phyloP scores from a whole-genome alignment of 192 early-diverging fungal species.

The Gryganskiella cystojenkinii region DNA sequence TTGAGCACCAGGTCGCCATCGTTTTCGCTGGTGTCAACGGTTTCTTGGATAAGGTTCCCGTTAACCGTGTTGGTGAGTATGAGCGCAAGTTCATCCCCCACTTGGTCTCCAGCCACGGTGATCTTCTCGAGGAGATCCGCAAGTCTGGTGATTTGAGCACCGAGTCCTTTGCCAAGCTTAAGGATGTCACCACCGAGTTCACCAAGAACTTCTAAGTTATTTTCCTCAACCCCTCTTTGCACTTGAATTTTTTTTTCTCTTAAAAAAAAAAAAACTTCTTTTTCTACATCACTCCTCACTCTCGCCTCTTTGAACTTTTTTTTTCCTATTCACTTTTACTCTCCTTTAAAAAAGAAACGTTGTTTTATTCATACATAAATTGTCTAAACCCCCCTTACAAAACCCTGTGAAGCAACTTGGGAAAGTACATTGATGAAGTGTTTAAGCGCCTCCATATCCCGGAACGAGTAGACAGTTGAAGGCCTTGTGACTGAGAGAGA shows the following conservation, averaged over 20 bases:
- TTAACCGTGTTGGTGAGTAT: constrained; percentile 93
- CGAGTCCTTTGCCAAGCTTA: constrained; percentile 92
- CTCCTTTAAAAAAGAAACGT: too few species aligned
- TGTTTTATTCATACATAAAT: too few species aligned
- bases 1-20: constrained; percentile 98
- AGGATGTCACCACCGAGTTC: constrained; percentile 80
- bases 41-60: constrained; percentile 98
- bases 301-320: too few species aligned
- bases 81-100: constrained; percentile 91
- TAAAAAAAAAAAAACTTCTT: neutral
- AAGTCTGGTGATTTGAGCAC: constrained; percentile 89
- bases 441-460: too few species aligned
- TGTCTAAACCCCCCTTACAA: too few species aligned
- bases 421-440: too few species aligned
- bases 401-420: too few species aligned
- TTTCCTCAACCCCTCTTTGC: too few species aligned
- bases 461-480: too few species aligned
- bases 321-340: too few species aligned
- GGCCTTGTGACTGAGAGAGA: too few species aligned
- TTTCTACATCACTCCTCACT: too few species aligned
- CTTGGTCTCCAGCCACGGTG: constrained; percentile 89
- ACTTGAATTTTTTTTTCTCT: neutral
- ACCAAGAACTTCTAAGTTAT: constrained; percentile 74
- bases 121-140: constrained; percentile 91
- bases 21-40: constrained; percentile 99